phyloP scores from a whole-genome alignment of 139 green algal species.

The Spirogloea muscicola region DNA sequence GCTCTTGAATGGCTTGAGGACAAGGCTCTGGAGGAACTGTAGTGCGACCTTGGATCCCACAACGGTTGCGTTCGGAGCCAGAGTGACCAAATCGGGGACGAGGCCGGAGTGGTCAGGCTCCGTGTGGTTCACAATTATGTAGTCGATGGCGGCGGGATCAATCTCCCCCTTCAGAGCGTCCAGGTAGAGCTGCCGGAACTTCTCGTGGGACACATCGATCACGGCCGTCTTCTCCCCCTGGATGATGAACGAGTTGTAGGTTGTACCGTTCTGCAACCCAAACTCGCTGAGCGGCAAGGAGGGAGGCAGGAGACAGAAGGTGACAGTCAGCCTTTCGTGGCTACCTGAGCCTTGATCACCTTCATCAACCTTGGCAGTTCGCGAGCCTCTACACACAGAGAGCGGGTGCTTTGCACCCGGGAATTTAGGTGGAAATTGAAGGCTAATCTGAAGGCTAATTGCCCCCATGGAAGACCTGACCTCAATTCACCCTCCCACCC shows the following conservation, averaged over 20 bases:
- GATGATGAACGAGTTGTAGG: conserved; percentile 96
- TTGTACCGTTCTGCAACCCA: conserved; percentile 75
- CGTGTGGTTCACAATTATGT: conserved; percentile 79
- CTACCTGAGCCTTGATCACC: no score
- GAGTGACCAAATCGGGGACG: conserved; percentile 77
- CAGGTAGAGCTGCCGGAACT: conserved; percentile 89
- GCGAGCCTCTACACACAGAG: no score
- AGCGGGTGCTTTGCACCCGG: no score
- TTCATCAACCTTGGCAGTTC: no score
- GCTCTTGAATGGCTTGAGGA: conserved; percentile 50
- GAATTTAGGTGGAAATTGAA: no score
- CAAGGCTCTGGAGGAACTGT: conserved; percentile 53
- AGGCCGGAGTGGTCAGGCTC: conserved; percentile 92
- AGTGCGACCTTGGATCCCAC: conserved; percentile 77
- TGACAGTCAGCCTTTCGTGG: no score
- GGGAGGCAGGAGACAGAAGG: no score
- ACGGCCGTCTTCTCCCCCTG: conserved; percentile 83
- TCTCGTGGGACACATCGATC: conserved; percentile 91
- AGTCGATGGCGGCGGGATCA: conserved; percentile 63
- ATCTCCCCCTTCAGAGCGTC: conserved; percentile 47
- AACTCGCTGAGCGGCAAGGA: conserved; percentile 53
- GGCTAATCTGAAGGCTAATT: no score
- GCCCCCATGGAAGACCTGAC: no score
- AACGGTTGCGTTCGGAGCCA: conserved; percentile 75
- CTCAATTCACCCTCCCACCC: no score